Evolutionary conservation across 352 stramenopile genomes (phyloP).

Genomic region (Aphanomyces invadans): DNA sequence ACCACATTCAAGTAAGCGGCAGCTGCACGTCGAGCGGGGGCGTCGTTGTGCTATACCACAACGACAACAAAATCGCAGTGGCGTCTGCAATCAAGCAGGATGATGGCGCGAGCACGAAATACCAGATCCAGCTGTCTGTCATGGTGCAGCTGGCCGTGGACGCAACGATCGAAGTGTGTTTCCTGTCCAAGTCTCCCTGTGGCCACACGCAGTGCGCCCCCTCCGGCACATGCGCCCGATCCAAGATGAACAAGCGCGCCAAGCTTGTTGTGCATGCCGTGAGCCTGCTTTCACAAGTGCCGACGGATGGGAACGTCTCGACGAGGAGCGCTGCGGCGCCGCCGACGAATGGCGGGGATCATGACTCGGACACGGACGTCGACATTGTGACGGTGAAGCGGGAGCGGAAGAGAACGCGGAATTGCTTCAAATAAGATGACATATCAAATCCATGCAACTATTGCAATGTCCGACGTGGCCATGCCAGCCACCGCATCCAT

Average conservation of each 20-base stretch:
- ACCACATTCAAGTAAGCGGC: not conserved
- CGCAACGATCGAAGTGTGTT: not conserved
- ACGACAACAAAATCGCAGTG: constrained; percentile 9
- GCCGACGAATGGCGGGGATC: too few relatives aligned
- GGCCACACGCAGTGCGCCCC: not conserved
- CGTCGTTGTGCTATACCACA: constrained; percentile 5
- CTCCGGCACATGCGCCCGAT: not conserved
- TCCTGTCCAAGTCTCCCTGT: not conserved
- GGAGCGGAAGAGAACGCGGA: not conserved
- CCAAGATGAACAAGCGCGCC: not conserved
- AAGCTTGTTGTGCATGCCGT: not conserved
- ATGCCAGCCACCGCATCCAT: too few relatives aligned
- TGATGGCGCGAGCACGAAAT: not conserved
- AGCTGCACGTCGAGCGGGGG: not conserved
- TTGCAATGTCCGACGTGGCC: too few relatives aligned
- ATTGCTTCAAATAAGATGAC: too few relatives aligned
- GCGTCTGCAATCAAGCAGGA: not conserved
- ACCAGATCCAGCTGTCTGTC: not conserved
- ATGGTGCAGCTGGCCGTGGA: not conserved
- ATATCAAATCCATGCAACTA: too few relatives aligned
- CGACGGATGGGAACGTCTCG: too few relatives aligned
- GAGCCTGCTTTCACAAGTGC: not conserved
- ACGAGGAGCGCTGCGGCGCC: too few relatives aligned
- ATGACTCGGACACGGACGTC: not conserved
- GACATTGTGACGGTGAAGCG: not conserved